Evolutionary conservation across 352 stramenopile species (phyloP).

Genomic region (Phytopythium boreale): DNA sequence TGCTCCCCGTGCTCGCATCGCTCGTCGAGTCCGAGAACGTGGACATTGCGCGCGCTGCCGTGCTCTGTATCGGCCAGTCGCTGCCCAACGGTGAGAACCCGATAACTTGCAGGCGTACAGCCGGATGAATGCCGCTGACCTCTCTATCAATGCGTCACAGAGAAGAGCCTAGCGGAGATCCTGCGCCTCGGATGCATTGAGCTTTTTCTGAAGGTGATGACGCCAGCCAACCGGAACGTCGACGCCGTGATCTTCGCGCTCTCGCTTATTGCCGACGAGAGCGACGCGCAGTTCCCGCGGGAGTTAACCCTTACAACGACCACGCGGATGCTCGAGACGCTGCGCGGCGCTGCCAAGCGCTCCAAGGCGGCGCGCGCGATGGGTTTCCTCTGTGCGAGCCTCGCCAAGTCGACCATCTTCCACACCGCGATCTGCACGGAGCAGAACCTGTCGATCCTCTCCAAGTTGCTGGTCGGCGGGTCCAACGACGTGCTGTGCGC

Average conservation of each 20-base stretch:
- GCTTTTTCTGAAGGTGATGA: slow-evolving; percentile 45
- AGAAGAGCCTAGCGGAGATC: slow-evolving; percentile 53
- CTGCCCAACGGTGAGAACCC: slow-evolving; percentile 44
- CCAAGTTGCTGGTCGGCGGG: slow-evolving; percentile 59
- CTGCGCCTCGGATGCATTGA: slow-evolving; percentile 52
- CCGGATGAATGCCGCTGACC: not conserved
- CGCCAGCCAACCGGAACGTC: slow-evolving; percentile 34
- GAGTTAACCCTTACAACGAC: slow-evolving; percentile 32
- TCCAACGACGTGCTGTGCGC: slow-evolving; percentile 47
- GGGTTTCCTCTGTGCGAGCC: slow-evolving; percentile 56
- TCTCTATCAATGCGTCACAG: slow-evolving; percentile 13
- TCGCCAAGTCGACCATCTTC: slow-evolving; percentile 50
- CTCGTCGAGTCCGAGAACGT: slow-evolving; percentile 34
- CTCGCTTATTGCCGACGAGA: slow-evolving; percentile 55
- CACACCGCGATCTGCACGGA: slow-evolving; percentile 41
- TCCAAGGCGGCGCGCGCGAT: slow-evolving; percentile 48
- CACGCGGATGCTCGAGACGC: slow-evolving; percentile 51
- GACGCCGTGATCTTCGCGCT: slow-evolving; percentile 54
- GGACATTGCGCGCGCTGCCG: slow-evolving; percentile 41
- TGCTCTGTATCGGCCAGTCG: slow-evolving; percentile 52
- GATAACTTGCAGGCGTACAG: not conserved
- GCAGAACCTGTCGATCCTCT: slow-evolving; percentile 58
- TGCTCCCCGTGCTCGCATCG: slow-evolving; percentile 41
- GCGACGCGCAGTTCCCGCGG: slow-evolving; percentile 46
- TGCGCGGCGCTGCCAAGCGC: slow-evolving; percentile 61